Base-by-base conservation (phyloP, 768 basidiomycete species). In the Xanthoconium stramineum region DNA sequence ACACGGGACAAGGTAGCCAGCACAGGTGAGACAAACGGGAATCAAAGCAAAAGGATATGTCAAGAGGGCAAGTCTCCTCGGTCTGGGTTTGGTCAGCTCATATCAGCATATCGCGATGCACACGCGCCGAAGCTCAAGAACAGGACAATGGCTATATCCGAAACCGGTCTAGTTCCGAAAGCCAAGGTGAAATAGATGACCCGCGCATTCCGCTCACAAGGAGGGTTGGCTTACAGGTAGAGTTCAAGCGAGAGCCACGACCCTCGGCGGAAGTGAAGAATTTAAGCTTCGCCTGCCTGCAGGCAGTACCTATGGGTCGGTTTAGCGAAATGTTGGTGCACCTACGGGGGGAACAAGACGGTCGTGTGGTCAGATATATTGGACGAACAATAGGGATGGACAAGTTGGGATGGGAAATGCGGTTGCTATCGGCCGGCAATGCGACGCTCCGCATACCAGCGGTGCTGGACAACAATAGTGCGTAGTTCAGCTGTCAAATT, bases 91-190 rank as follows among this genome's bases (percentile, higher is more conserved):
- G 50, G 57, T 58, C 33, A 58, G 57, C 60, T 53, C 62, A 69
- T 63, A 55, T 68, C 50, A 48, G 19, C 49, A 40, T 38, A 67
- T 49, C 50, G 47, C 43, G 49, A 56, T 53, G 53, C 53, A 57
- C 49, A 53, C 54, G 63, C 56, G 28, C 47, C 49, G 56, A 61
- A 57, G 58, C 49, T 61, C 58, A 53, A 59, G 55, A 63, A 59
- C 40, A 45, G 58, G 65, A 73, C 68, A 73, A 71, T 66, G 70
- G 47, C 42, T 62, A 69, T 58, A 62, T 69, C 70, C 70, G 71
- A 73, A 71, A 71, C 71, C 70, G 69, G 68, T 64, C 61, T 71
- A 73, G 70, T 58, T 65, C 69, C 69, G 68, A 61, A 56, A 53
- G 47, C 43, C 46, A 42, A 53, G 49, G 52, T 60, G 53, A 47